These are phyloP conservation scores for Pseudocercospora ulei DNA, from an alignment of 2,329 filamentous ascomycete species.

Conservation along the genomic window DNA sequence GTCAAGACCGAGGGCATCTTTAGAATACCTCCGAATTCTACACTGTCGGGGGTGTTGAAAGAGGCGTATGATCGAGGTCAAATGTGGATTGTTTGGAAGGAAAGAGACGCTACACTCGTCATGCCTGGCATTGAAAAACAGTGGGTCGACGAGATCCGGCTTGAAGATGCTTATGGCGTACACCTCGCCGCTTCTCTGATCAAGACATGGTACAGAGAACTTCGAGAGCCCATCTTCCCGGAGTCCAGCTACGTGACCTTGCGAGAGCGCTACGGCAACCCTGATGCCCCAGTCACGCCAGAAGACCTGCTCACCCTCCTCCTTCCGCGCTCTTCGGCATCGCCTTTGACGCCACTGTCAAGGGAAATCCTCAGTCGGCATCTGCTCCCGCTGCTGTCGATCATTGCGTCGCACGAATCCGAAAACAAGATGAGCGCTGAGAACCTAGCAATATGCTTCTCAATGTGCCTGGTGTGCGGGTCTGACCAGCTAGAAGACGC, in stretches of 20 bases:
- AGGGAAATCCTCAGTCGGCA: constrained; percentile 45
- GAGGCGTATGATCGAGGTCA: constrained; percentile 50
- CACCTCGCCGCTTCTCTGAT: constrained; percentile 47
- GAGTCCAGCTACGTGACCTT: constrained; percentile 43
- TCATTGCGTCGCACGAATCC: constrained; percentile 40
- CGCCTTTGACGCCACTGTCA: constrained; percentile 39
- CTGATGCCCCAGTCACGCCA: constrained; percentile 35
- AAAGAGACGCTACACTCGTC: constrained; percentile 34
- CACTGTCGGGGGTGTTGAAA: constrained; percentile 43
- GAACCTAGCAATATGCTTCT: constrained; percentile 48
- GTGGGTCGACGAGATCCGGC: constrained; percentile 40
- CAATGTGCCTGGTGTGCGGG: constrained; percentile 45
- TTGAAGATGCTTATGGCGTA: constrained; percentile 46
- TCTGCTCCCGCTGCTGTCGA: constrained; percentile 45
- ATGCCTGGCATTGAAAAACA: constrained; percentile 34
- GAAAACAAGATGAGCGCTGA: constrained; percentile 48
- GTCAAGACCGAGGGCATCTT: constrained; percentile 47
- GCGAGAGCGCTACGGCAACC: constrained; percentile 37
- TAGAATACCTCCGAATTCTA: constrained; percentile 45
- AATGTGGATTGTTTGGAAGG: constrained; percentile 47
- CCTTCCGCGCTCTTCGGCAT: constrained; percentile 40
- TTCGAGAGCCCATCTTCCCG: constrained; percentile 46
- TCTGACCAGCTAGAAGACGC: constrained; percentile 48
- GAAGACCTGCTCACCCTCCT: constrained; percentile 42
- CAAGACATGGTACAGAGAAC: constrained; percentile 48